phyloP scores from a whole-genome alignment of 2,329 filamentous ascomycete species.

The Didymella sp. region DNA sequence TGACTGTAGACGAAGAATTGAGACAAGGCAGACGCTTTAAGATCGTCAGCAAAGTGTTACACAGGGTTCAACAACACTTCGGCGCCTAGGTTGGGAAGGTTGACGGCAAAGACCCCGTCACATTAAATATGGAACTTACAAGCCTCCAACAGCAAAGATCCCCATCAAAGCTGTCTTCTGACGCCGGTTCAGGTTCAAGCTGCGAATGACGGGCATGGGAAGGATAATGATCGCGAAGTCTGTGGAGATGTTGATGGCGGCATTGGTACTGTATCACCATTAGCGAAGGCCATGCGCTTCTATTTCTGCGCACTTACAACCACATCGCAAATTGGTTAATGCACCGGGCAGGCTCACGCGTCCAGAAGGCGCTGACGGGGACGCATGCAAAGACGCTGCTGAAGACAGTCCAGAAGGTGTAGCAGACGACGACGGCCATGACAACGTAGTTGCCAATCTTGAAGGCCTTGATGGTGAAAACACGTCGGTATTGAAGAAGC shows the following conservation, averaged over 20 bases:
- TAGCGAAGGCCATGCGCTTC: background rate
- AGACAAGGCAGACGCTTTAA: background rate
- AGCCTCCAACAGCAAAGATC: background rate
- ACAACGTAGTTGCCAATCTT: background rate
- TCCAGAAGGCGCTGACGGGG: background rate
- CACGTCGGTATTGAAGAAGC: background rate
- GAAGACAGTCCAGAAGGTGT: background rate
- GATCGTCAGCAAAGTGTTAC: background rate
- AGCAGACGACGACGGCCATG: background rate
- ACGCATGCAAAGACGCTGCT: background rate
- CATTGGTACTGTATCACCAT: background rate
- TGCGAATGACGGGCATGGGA: background rate
- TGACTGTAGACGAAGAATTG: background rate
- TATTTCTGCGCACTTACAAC: background rate
- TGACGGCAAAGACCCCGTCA: background rate
- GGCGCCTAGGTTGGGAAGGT: background rate
- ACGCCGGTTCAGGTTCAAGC: background rate
- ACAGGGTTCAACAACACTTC: background rate
- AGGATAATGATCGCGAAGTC: background rate
- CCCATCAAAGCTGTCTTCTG: background rate
- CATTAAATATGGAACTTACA: background rate
- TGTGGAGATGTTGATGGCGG: background rate
- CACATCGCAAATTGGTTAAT: background rate
- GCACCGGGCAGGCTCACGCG: background rate
- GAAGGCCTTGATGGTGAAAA: background rate